phyloP scores from a whole-genome alignment of 78 protist genomes.

The Dictyostelium intermedium region DNA sequence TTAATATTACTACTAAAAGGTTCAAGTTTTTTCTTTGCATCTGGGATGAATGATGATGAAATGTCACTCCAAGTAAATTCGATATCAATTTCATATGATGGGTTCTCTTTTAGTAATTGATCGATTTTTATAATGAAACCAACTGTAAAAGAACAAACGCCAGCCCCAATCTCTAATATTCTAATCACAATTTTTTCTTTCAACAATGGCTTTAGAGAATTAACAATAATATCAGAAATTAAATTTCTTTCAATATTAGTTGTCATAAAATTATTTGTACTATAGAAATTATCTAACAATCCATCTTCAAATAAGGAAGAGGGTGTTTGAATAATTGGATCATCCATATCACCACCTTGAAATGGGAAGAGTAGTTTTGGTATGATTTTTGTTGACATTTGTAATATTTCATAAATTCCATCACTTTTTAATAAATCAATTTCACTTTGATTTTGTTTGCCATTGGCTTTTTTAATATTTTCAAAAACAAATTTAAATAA shows the following conservation, averaged over 20 bases:
- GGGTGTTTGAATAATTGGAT: neutral
- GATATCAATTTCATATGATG: neutral
- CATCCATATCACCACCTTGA: neutral
- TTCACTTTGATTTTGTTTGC: neutral
- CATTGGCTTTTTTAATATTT: too few relatives aligned
- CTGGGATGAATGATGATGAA: neutral
- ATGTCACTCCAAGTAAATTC: slow-evolving; percentile 3
- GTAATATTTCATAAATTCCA: neutral
- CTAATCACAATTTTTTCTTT: neutral
- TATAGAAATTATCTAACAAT: neutral
- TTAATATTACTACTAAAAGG: neutral
- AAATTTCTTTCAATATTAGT: neutral
- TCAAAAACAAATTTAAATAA: neutral
- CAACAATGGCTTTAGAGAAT: neutral
- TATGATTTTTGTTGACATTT: neutral
- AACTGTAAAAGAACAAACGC: neutral
- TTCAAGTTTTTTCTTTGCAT: neutral
- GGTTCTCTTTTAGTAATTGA: neutral
- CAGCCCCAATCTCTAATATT: neutral
- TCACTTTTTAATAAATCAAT: neutral
- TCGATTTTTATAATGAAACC: neutral
- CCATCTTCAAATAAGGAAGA: neutral
- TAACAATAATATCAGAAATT: neutral
- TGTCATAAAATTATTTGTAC: neutral
- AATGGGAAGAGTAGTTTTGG: neutral